Conservation (phyloP, 2,329 filamentous ascomycete species). For the Chrysosphaeria jannelii region DNA sequence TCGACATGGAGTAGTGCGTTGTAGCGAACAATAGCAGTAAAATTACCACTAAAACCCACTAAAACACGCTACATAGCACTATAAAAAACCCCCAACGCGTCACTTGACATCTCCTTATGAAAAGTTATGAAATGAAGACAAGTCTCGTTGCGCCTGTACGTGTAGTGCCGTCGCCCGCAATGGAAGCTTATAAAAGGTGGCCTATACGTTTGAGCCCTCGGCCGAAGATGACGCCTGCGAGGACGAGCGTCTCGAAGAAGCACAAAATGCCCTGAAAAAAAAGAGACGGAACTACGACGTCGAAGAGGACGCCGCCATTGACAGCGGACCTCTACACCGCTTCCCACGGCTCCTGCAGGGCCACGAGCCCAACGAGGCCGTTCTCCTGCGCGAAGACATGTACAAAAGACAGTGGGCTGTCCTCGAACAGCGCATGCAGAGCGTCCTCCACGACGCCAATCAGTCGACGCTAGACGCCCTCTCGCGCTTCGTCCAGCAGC, state of each 20-base stretch:
- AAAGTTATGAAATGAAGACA: too few relatives aligned
- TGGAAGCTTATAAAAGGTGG: too few relatives aligned
- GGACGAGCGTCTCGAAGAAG: not conserved
- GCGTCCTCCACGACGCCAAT: constrained; percentile 27
- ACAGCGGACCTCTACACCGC: constrained; percentile 4
- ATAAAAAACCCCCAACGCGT: too few relatives aligned
- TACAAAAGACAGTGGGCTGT: constrained; percentile 33
- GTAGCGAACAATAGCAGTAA: too few relatives aligned
- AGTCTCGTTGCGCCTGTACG: too few relatives aligned
- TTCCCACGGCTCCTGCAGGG: constrained; percentile 26
- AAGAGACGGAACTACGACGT: not conserved
- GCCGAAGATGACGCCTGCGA: too few relatives aligned
- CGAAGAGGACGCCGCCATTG: not conserved
- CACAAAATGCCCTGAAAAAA: constrained; percentile 1
- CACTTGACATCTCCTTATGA: too few relatives aligned
- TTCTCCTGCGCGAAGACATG: constrained; percentile 21
- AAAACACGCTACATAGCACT: too few relatives aligned
- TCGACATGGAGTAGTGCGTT: too few relatives aligned
- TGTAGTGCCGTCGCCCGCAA: too few relatives aligned
- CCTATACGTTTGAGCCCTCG: too few relatives aligned
- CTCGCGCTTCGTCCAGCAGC: constrained; percentile 19
- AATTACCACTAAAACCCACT: too few relatives aligned
- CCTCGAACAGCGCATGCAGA: constrained; percentile 32
- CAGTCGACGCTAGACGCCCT: constrained; percentile 27
- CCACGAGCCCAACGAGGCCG: constrained; percentile 17